A percentile compares a stretch with the other conserved stretches of the same genome.
Evolutionary conservation across 2,329 filamentous ascomycete species (phyloP).

Genomic region (Alternaria ethzedia): DNA sequence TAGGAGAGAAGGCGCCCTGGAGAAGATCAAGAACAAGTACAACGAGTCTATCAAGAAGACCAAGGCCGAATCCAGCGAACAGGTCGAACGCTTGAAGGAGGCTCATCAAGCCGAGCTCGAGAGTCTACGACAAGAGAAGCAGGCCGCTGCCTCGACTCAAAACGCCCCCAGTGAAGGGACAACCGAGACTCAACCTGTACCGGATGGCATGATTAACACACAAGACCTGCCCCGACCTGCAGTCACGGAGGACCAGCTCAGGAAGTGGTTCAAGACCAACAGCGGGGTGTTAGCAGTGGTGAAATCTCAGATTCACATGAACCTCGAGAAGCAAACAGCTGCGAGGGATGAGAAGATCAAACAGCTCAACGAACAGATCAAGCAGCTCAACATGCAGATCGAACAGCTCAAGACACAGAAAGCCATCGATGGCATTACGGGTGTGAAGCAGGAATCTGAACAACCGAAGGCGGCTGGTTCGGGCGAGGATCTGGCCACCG

Average conservation of each 20-base stretch:
- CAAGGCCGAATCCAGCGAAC: conserved; percentile 32
- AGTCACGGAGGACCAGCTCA: conserved; percentile 15
- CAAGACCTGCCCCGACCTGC: conserved; percentile 21
- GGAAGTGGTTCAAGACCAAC: conserved; percentile 15
- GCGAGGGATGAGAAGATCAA: conserved; percentile 3
- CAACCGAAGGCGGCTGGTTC: conserved; percentile 18
- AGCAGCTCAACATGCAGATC: conserved; percentile 17
- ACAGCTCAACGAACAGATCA: conserved; percentile 12
- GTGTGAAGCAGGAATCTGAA: conserved; percentile 19
- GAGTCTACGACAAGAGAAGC: conserved; percentile 26
- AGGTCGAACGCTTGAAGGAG: conserved; percentile 52
- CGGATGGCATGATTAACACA: conserved; percentile 30
- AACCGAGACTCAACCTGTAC: conserved; percentile 1
- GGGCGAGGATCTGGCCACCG: conserved; percentile 23
- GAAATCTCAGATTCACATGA: conserved; percentile 14
- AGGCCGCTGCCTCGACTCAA: not conserved
- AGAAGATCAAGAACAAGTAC: conserved; percentile 57
- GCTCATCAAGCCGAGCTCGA: conserved; percentile 48
- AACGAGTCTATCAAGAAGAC: conserved; percentile 69
- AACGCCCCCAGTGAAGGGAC: conserved; percentile 7
- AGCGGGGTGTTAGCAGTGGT: conserved; percentile 8
- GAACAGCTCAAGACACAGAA: conserved; percentile 21
- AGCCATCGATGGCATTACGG: conserved; percentile 8
- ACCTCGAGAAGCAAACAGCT: conserved; percentile 7
- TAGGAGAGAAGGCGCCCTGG: conserved; percentile 32